These are phyloP conservation scores for Mortierella sp. DNA, from an alignment of 371 early-diverging fungal genomes.

Conservation along the genomic window DNA sequence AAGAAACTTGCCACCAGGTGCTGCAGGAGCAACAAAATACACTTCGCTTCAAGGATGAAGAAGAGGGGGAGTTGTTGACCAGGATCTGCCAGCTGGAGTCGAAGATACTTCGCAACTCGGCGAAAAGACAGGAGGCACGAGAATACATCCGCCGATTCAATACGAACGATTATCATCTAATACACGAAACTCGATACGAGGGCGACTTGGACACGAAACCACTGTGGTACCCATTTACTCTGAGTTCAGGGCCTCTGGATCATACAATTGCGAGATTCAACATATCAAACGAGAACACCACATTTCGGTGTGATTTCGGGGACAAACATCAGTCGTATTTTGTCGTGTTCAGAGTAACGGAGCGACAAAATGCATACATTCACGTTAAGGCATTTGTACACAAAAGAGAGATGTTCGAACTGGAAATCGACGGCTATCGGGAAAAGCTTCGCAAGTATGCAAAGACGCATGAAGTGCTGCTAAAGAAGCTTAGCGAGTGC, in stretches of 20 bases:
- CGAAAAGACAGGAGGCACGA: not conserved
- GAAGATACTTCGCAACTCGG: not conserved
- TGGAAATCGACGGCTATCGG: not conserved
- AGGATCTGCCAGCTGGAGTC: conserved; percentile 1
- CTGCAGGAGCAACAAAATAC: conserved; percentile 1
- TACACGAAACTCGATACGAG: not conserved
- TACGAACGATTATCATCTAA: not conserved
- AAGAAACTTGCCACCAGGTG: not conserved
- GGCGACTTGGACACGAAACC: not conserved
- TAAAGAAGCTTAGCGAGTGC: not conserved
- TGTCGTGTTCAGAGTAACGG: not conserved
- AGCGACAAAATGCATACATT: not conserved
- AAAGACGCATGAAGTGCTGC: not conserved
- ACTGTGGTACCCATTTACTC: not conserved
- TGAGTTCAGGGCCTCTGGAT: not conserved
- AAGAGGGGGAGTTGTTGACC: not conserved
- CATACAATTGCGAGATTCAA: not conserved
- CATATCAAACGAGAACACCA: not conserved
- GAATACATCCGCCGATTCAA: not conserved
- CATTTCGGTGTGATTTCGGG: not conserved
- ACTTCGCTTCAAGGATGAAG: conserved; percentile 1
- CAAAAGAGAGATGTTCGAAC: not conserved
- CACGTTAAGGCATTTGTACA: conserved; percentile 1
- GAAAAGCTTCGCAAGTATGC: not conserved
- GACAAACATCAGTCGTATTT: not conserved